These are phyloP conservation scores for Xylaria sp. DNA, from an alignment of 2,329 filamentous ascomycete genomes.

Conservation along the genomic window DNA sequence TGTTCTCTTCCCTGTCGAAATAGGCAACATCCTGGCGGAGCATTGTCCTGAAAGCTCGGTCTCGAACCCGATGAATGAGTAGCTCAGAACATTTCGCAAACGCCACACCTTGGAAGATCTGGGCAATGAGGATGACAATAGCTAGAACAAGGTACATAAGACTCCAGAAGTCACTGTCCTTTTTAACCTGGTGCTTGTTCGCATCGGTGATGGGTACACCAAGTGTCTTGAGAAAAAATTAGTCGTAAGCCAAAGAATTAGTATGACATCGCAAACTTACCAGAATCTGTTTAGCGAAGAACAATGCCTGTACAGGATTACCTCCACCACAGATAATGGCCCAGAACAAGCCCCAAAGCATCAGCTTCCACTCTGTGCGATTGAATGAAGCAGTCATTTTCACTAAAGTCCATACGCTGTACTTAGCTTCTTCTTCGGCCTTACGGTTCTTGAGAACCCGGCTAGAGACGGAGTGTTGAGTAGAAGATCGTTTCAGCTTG, in stretches of 20 bases:
- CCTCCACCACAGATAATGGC: conserved; percentile 80
- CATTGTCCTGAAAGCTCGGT: conserved; percentile 83
- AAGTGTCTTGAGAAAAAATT: conserved; percentile 39
- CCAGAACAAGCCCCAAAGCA: conserved; percentile 76
- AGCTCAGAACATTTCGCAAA: conserved; percentile 89
- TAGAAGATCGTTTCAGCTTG: conserved; percentile 61
- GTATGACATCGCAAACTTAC: conserved; percentile 58
- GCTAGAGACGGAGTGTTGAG: conserved; percentile 70
- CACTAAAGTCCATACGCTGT: conserved; percentile 76
- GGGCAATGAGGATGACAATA: conserved; percentile 72
- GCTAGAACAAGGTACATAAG: conserved; percentile 89
- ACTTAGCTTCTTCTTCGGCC: conserved; percentile 59
- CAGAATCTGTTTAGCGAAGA: conserved; percentile 88
- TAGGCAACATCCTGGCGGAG: conserved; percentile 91
- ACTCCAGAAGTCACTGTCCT: conserved; percentile 83
- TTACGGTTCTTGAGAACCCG: conserved; percentile 65
- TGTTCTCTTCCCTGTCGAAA: conserved; percentile 90
- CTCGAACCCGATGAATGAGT: conserved; percentile 81
- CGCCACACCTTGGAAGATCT: conserved; percentile 69
- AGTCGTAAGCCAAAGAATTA: conserved; percentile 16
- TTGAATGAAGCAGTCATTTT: conserved; percentile 85
- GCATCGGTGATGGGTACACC: conserved; percentile 50
- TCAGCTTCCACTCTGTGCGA: conserved; percentile 69
- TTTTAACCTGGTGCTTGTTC: conserved; percentile 63
- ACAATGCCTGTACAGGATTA: conserved; percentile 77